Conservation (phyloP, 2,329 filamentous ascomycete species). For the Pseudocercospora pini-densiflorae region DNA sequence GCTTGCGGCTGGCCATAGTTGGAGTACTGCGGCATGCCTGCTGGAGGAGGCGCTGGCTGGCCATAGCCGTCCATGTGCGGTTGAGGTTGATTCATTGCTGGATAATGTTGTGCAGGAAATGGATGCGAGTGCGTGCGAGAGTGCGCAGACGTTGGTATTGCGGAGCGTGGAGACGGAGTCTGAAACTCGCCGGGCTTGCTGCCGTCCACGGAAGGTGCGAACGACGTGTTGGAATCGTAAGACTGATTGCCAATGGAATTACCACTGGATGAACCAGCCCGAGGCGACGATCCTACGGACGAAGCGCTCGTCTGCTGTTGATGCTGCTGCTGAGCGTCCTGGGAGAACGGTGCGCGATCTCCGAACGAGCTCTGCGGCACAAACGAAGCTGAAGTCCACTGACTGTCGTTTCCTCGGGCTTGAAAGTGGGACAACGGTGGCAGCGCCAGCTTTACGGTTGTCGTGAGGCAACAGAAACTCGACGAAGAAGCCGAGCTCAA, state of each 20-base stretch:
- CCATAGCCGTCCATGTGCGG: constrained; percentile 73
- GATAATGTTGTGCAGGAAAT: constrained; percentile 39
- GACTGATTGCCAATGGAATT: constrained; percentile 51
- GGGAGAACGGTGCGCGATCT: constrained; percentile 66
- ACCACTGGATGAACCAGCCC: constrained; percentile 74
- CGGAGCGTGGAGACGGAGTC: constrained; percentile 73
- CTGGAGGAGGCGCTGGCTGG: constrained; percentile 76
- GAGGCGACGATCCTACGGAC: constrained; percentile 74
- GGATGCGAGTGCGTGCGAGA: constrained; percentile 23
- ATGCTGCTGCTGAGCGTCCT: constrained; percentile 45
- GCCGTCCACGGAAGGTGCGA: constrained; percentile 60
- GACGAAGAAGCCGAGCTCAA: constrained; percentile 25
- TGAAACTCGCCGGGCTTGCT: constrained; percentile 57
- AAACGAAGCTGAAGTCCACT: constrained; percentile 70
- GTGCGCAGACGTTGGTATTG: constrained; percentile 42
- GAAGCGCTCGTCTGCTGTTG: constrained; percentile 67
- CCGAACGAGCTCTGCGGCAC: constrained; percentile 69
- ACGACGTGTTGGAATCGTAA: constrained; percentile 59
- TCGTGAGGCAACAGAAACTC: constrained; percentile 19
- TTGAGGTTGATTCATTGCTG: constrained; percentile 78
- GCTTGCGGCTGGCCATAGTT: constrained; percentile 69
- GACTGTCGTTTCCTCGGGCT: constrained; percentile 74
- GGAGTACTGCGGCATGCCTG: constrained; percentile 75
- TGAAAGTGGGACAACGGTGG: constrained; percentile 84
- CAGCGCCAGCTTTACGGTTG: constrained; percentile 90